Evolutionary conservation across 2,329 filamentous ascomycete species (phyloP).

Genomic region (Trichophyton simii): DNA sequence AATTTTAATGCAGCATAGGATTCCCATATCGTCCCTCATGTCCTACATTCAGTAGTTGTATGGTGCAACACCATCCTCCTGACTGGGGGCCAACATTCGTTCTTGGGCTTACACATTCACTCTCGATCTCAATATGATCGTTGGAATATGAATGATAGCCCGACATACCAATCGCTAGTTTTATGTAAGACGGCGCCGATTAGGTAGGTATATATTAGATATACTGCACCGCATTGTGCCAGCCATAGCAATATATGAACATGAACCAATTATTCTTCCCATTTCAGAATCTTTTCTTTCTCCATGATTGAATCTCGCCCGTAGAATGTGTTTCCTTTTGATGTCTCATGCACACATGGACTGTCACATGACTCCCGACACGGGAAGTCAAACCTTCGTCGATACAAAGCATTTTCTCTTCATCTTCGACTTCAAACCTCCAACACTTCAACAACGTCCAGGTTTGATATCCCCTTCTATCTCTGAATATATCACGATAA

Average conservation of each 20-base stretch:
- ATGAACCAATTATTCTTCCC: neutral
- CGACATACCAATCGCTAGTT: neutral
- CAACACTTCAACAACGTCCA: neutral
- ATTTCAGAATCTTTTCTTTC: neutral
- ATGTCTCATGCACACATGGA: neutral
- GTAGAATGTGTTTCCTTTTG: too few relatives aligned
- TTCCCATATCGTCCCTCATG: neutral
- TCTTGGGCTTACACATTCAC: neutral
- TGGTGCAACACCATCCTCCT: neutral
- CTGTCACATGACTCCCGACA: neutral
- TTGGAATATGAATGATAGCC: neutral
- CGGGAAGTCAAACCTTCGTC: neutral
- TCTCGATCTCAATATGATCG: neutral
- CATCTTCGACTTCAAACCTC: neutral
- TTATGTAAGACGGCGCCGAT: neutral
- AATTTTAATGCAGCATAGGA: neutral
- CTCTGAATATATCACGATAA: neutral
- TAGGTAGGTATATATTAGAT: neutral
- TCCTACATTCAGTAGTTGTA: neutral
- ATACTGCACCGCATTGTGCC: neutral
- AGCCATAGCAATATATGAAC: neutral
- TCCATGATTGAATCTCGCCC: too few relatives aligned
- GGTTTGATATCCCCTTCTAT: neutral
- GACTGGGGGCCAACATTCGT: neutral
- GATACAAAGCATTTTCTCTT: neutral